Evolutionary conservation across 2,329 filamentous ascomycete species (phyloP).

Genomic region (Talaromyces sp.): DNA sequence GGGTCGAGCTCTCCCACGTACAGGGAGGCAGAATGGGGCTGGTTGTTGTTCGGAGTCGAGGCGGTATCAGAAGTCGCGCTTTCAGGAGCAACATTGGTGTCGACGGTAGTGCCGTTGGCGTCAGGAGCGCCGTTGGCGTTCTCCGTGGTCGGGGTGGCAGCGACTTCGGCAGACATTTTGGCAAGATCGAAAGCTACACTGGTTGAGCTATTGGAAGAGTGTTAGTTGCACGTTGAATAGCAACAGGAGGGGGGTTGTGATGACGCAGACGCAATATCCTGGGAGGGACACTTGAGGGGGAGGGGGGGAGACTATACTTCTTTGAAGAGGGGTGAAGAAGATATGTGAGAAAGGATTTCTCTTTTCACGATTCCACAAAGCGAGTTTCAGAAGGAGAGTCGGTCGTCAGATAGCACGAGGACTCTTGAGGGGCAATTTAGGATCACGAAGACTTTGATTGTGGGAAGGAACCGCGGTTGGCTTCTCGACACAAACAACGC

Average conservation of each 20-base stretch:
- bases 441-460: slow-evolving; percentile 17
- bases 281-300: not conserved
- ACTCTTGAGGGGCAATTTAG: slow-evolving; percentile 1
- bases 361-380: not conserved
- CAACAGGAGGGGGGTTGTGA: not conserved
- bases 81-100: slow-evolving; percentile 58
- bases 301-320: slow-evolving; percentile 1
- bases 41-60: slow-evolving; percentile 62
- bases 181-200: slow-evolving; percentile 31
- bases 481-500: slow-evolving; percentile 26
- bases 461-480: slow-evolving; percentile 13
- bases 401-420: slow-evolving; percentile 6
- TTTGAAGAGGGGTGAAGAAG: slow-evolving; percentile 5
- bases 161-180: slow-evolving; percentile 76
- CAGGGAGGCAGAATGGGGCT: slow-evolving; percentile 93
- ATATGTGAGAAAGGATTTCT: not conserved
- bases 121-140: slow-evolving; percentile 35
- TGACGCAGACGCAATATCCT: not conserved
- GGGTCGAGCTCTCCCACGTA: slow-evolving; percentile 98
- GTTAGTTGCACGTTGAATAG: not conserved
- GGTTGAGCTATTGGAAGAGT: not conserved
- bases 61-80: slow-evolving; percentile 49
- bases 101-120: slow-evolving; percentile 58
- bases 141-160: slow-evolving; percentile 65
- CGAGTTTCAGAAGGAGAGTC: not conserved